Base-by-base conservation (phyloP, 208 protist genomes). In the Leishmania amazonensis region DNA sequence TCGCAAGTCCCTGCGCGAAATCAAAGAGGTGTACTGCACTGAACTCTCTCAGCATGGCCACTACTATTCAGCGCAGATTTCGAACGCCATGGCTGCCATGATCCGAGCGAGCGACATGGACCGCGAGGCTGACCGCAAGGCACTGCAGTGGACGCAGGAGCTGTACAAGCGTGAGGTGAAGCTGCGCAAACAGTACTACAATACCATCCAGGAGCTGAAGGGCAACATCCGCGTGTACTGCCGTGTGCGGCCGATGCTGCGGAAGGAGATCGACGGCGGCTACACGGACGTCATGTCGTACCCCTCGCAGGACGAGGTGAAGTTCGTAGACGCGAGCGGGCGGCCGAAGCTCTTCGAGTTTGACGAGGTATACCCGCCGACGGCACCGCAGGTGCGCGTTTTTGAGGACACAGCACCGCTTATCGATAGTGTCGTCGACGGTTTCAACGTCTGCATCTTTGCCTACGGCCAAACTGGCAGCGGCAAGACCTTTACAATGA, bases 201-300 rank as follows among this genome's bases (percentile, higher is more conserved):
- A 98, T 80, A 93, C 89, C 8, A 97, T 98, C 73, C 95, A 98
- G 86, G 94, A 98, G 86, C 87, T 98, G 15, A 97, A 98, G 84
- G 96, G 96, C 51, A 98, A 97, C 83, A 98, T 98, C 81, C 95
- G 96, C 80, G 96, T 98, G n/a, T 98, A 97, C 84, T 97, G 95
- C 84, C 95, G 96, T 86, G 93, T 98, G 74, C 93, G 96, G 21
- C 96, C 96, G 19, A 91, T 98, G 90, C 79, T 97, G 54, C 88
- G 83, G 54, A 95, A 91, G 83, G 96, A 98, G 78, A 64, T 93
- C 15, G 78, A 89, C 28, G 91, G 85, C 51, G 94, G 94, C 58
- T 87, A 96, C 84, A 93, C 47, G 28, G 88, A 96, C 75, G 79
- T 97, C 81, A 97, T 95, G 89, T 91, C 87, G 73, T 98, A 89